Percentiles rank a stretch among this genome's conserved stretches.
Evolutionary conservation across 176 grass and related monocot species (phyloP).

Genomic region (Phoenix dactylifera): DNA sequence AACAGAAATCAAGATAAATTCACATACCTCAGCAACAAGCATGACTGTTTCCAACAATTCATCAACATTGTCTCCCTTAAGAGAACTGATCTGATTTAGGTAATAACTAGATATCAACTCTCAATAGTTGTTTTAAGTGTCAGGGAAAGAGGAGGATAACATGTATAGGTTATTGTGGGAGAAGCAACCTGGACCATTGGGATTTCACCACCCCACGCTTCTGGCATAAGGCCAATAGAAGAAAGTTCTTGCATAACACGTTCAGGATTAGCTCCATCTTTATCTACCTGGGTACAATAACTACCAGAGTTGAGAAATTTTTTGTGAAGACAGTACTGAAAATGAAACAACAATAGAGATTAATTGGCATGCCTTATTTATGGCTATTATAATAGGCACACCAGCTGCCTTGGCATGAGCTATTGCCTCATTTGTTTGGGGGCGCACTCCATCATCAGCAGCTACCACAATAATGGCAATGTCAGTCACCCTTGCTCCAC

Average conservation of each 20-base stretch:
- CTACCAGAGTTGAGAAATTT: too few relatives aligned
- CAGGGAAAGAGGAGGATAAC: too few relatives aligned
- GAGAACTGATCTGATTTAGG: conserved; percentile 72
- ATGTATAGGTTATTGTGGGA: background rate
- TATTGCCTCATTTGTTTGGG: conserved; percentile 92
- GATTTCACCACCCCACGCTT: conserved; percentile 88
- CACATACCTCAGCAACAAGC: conserved; percentile 86
- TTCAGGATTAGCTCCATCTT: conserved; percentile 81
- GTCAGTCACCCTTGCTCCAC: conserved; percentile 90
- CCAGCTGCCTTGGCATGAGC: conserved; percentile 92
- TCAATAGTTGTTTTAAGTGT: too few relatives aligned
- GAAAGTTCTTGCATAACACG: conserved; percentile 94
- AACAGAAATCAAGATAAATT: conserved; percentile 1
- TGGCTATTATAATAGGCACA: conserved; percentile 88
- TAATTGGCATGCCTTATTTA: conserved; percentile 66
- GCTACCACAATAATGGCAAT: conserved; percentile 87
- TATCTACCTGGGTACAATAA: conserved; percentile 56
- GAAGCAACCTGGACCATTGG: conserved; percentile 73
- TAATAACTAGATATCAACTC: conserved; percentile 17
- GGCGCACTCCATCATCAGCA: conserved; percentile 90
- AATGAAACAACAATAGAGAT: too few relatives aligned
- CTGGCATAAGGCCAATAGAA: conserved; percentile 76
- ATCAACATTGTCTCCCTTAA: conserved; percentile 83
- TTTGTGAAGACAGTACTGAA: too few relatives aligned
- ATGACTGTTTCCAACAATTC: conserved; percentile 91